Evolutionary conservation across 257 asterid genomes (phyloP), one percentile per base, ranked within the genome.

Genomic region (Echites panduratus): DNA sequence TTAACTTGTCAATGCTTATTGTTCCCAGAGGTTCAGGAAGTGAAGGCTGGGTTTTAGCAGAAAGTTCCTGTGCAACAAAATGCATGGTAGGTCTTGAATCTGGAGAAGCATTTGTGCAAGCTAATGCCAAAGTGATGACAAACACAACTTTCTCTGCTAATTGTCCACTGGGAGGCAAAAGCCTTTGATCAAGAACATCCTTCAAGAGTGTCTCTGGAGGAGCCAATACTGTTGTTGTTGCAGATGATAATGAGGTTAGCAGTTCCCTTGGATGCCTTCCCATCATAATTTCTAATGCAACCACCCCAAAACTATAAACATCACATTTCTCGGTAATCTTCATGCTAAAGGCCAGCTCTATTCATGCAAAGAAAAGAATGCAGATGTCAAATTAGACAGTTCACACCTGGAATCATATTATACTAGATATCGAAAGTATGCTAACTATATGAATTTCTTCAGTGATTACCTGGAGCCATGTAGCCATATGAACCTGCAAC

Each of bases 401-500:
- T n/a, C n/a, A 17, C 67, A 29, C 14, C n/a, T 29, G 43, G 32
- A 32, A 61, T 14, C 9, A 27, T 58, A 58, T 27, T 22, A n/a
- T n/a, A n/a, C n/a, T n/a, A n/a, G n/a, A n/a, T n/a, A n/a, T n/a
- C n/a, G n/a, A n/a, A n/a, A n/a, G n/a, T n/a, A n/a, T n/a, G n/a
- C n/a, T 43, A 27, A 24, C 27, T 27, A 29, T 69, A 73, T 69
- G 40, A 27, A 20, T 27, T 44, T 44, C 16, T 35, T 63, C 10
- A 40, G 14, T n/a, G 68, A 40, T 78, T 85, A 93, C 98, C 98
- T 86, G 99, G 99, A 73, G 99, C 99, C 98, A 94, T 94, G 79
- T 91, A 94, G 73, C 99, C 99, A 71, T 94, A 94, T 35, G 97
- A 89, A 66, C 99, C 99, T 9, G 95, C 98, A n/a, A 86, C 85